Base-by-base conservation (phyloP, 768 basidiomycete species). In the Tylopilus cervinicoccineus region DNA sequence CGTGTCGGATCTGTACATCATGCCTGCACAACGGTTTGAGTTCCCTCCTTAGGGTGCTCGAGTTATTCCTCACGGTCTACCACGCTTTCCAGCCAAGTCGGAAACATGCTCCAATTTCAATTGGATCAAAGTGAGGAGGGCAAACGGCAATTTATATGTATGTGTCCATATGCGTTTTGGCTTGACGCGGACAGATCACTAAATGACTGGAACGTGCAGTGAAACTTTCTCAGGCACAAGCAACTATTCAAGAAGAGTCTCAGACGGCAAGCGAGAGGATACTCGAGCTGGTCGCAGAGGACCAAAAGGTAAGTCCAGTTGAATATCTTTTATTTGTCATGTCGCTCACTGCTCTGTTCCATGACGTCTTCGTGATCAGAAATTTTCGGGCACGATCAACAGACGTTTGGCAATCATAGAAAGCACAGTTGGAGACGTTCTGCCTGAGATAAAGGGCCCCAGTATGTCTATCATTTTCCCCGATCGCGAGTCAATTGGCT, bases 1-100 rank as follows among this genome's bases (percentile, higher is more conserved):
- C 5, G 57, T 58, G 32, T 58, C 57, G n/a, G 41, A 58, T 38
- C 16, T 49, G 32, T 58, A 51, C 24, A 58, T 58, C 41, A 58
- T 58, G 52, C 56, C 53, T 23, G 53, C 57, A 1, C 53, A 58
- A 58, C 53, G 56, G 57, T 55, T 9, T 6, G 55, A 7, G 26
- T 46, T 20, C 19, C 17, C 5, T 23, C n/a, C 29, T 33, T 31
- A 31, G 17, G 10, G 9, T 6, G 6, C 14, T 13, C 29, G 29
- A 14, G 7, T 19, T 48, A 26, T 4, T 33, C 3, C 40, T 38
- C 5, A 51, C 6, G 6, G 16, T 5, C 24, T 1, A 6, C n/a
- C n/a, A n/a, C n/a, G n/a, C n/a, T 19, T 9, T 10, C 16, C 16
- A 57, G 56, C 9, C 45, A 53, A 38, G 56, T 57, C 16, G 56